Evolutionary conservation across 2,329 filamentous ascomycete genomes (phyloP).

Genomic region (Sporothrix schenckii): DNA sequence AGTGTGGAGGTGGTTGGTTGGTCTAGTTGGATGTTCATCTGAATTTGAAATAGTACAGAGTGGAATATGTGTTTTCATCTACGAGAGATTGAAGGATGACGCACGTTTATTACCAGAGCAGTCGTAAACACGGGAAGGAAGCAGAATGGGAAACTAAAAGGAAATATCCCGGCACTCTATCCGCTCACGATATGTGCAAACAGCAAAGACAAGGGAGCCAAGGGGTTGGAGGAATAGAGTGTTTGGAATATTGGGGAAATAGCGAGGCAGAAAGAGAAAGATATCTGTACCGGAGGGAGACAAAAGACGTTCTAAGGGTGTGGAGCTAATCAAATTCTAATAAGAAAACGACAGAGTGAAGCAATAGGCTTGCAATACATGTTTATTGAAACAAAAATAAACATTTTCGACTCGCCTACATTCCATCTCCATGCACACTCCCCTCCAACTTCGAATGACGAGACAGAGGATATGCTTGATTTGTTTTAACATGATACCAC

Average conservation of each 20-base stretch:
- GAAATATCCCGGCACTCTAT: not conserved
- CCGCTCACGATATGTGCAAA: not conserved
- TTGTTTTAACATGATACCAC: not conserved
- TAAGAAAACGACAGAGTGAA: not conserved
- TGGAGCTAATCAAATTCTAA: not conserved
- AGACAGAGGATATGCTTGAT: not conserved
- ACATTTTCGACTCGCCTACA: no score
- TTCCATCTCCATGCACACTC: conserved; percentile 12
- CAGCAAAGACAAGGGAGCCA: not conserved
- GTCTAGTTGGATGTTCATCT: not conserved
- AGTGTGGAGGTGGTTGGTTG: not conserved
- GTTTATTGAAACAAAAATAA: not conserved
- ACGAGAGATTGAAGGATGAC: conserved; percentile 17
- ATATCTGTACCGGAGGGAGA: not conserved
- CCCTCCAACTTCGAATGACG: not conserved
- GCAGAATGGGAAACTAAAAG: not conserved
- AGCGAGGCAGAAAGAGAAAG: not conserved
- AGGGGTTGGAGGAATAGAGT: not conserved
- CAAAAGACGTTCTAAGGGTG: not conserved
- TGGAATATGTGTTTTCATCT: not conserved
- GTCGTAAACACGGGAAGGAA: not conserved
- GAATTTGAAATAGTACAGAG: not conserved
- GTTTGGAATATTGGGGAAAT: not conserved
- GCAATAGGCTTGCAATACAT: no score
- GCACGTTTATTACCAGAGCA: conserved; percentile 5